Evolutionary conservation across 2,329 filamentous ascomycete species (phyloP), one percentile per base, ranked within the genome.

Genomic region (Hymenoscyphus scutula): DNA sequence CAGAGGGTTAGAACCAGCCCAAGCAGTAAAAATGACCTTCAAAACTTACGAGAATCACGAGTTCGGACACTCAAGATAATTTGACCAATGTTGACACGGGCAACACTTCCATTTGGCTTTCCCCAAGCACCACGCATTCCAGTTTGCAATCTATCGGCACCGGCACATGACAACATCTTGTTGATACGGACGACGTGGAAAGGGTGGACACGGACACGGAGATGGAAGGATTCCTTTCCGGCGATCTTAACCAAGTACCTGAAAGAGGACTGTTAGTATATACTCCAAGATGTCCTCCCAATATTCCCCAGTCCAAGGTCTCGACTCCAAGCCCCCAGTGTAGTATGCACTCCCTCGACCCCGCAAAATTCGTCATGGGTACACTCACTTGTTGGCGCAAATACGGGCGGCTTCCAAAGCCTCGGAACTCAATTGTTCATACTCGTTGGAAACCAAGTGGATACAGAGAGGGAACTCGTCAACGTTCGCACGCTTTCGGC

Each of bases 141-240:
- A 75, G 95, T 99, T 84, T 99, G 95, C 82, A 99, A 87, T 90
- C 95, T 92, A 98, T 99, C 95, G 89, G 95, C 95, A 88, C 95
- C 95, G 78, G 95, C 95, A 82, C 95, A 99, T 79, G 95, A 98
- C 92, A 99, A 94, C 95, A 99, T 99, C 91, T 99, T 99, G 92
- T 99, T 99, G 93, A 99, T 99, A 84, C 95, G 95, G 87, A 99
- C 90, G 83, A 99, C 95, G 87, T 99, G 95, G 92, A 91, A 99
- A 73, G 95, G 95, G 88, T 99, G 95, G 78, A 92, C 93, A 79
- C 95, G 87, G 77, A 90, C 84, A 75, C 87, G 87, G 73, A 90
- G 81, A 79, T 90, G 87, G 85, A 90, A 90, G 77, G 81, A 80
- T 77, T 90, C 87, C 84, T 90, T 90, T 79, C 87, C 87, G 74